phyloP scores from a whole-genome alignment of 371 early-diverging fungal genomes.

The Mucor saturninus region DNA sequence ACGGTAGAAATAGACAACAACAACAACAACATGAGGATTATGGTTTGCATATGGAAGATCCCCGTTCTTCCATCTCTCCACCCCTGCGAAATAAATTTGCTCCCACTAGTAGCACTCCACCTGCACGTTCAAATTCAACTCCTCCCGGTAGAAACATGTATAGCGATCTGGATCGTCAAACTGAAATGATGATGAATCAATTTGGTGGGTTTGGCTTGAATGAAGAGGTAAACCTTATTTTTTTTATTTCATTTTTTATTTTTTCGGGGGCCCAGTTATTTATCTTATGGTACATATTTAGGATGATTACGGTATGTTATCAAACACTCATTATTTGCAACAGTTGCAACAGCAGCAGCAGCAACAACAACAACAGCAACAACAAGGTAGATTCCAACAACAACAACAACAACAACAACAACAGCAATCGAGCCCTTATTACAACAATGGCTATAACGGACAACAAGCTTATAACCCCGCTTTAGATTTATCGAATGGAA shows the following conservation, averaged over 20 bases:
- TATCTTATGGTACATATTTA: conserved; percentile 3
- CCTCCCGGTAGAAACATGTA: conserved; percentile 47
- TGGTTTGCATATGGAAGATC: conserved; percentile 10
- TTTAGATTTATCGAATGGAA: conserved; percentile 7
- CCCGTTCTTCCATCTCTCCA: conserved; percentile 29
- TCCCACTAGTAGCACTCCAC: conserved; percentile 30
- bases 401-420: conserved; percentile 25
- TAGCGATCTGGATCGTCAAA: conserved; percentile 34
- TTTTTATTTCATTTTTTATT: background rate
- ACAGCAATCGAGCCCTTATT: conserved; percentile 33
- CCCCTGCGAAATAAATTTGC: conserved; percentile 38
- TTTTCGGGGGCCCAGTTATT: background rate
- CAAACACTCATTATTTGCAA: conserved; percentile 24
- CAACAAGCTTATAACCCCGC: conserved; percentile 23
- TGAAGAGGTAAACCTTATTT: conserved; percentile 35
- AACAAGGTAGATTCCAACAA: conserved; percentile 26
- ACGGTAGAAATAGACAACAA: conserved; percentile 10
- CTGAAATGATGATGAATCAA: conserved; percentile 36
- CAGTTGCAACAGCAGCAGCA: conserved; percentile 44
- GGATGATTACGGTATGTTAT: conserved; percentile 21
- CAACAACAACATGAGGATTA: conserved; percentile 16
- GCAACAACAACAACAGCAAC: conserved; percentile 45
- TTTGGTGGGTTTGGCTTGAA: conserved; percentile 41
- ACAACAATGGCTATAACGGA: conserved; percentile 7
- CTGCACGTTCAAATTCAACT: conserved; percentile 52